phyloP scores from a whole-genome alignment of 2,329 filamentous ascomycete genomes.

The Talaromyces sp. region DNA sequence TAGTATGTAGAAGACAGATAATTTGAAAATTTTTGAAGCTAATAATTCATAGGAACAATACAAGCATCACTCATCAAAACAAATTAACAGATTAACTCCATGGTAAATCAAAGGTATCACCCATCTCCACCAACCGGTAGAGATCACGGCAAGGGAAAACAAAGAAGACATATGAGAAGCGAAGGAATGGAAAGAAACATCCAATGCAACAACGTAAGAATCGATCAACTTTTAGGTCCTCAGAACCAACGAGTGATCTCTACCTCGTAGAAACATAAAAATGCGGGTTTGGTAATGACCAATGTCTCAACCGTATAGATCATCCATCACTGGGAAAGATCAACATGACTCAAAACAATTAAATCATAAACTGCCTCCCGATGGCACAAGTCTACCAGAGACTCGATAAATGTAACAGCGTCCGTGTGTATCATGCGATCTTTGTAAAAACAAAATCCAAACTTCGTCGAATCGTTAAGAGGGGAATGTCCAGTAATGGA shows the following conservation, averaged over 20 bases:
- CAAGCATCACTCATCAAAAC: constrained; percentile 17
- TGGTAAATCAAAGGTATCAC: constrained; percentile 22
- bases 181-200: constrained; percentile 16
- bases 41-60: constrained; percentile 1
- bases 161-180: constrained; percentile 7
- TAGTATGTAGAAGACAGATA: neutral
- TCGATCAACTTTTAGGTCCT: constrained; percentile 22
- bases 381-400: constrained; percentile 23
- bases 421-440: constrained; percentile 30
- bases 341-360: constrained; percentile 2
- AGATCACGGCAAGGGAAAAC: constrained; percentile 13
- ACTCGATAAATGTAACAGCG: constrained; percentile 23
- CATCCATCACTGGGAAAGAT: constrained; percentile 4
- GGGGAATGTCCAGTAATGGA: neutral
- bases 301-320: constrained; percentile 5
- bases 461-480: constrained; percentile 27
- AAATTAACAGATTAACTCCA: constrained; percentile 15
- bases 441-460: constrained; percentile 21
- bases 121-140: constrained; percentile 7
- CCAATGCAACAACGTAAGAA: constrained; percentile 16
- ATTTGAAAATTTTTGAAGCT: neutral
- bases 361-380: neutral
- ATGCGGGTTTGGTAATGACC: constrained; percentile 1
- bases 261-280: constrained; percentile 12
- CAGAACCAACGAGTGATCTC: constrained; percentile 15